Base-by-base conservation (phyloP, 768 basidiomycete species). In the Kondoa malvinella region DNA sequence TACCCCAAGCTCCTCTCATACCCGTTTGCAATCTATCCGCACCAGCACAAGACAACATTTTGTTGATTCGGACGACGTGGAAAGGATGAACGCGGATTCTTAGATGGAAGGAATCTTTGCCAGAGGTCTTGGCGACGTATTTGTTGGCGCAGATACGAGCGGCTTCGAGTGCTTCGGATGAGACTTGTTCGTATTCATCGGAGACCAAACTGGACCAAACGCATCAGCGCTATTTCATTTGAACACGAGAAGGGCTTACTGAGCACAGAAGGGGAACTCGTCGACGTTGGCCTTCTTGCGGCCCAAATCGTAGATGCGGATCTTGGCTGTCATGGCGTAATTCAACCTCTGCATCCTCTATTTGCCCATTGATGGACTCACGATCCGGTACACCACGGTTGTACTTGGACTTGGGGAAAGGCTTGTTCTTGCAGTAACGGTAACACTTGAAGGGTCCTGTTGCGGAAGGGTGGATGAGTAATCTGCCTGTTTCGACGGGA, bases 1-100 rank as follows among this genome's bases (percentile, higher is more conserved):
- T 95, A 74, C 95, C 95, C 92, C 94, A 99, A 56, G 94, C 94
- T 73, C 94, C 95, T 80, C 94, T 89, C 95, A 99, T 97, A 78
- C 94, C 91, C 17, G 90, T 91, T 77, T 91, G 89, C 68, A 94
- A 84, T 76, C 89, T 88, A 73, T 99, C 95, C 75, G 95, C 92
- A 74, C 95, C 94, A 74, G 95, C 95, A 78, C 95, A 97, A 68
- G 87, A 88, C 83, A 97, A 88, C 89, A 95, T 97, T 86, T 99
- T 97, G 88, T 97, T 95, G 86, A 95, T 95, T 71, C 95, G 88
- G 80, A 99, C 80, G 75, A 97, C 90, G 78, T 99, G 95, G 89
- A 87, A 95, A 57, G 94, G 95, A 81, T 99, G 94, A 68, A 89
- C 89, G 70, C 92, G 88, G 74, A 99, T 90, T 73, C 94, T 85